Evolutionary conservation across 169 alveolate species (phyloP), one percentile per base, ranked within the genome.

Genomic region (Plasmodium gaboni): DNA sequence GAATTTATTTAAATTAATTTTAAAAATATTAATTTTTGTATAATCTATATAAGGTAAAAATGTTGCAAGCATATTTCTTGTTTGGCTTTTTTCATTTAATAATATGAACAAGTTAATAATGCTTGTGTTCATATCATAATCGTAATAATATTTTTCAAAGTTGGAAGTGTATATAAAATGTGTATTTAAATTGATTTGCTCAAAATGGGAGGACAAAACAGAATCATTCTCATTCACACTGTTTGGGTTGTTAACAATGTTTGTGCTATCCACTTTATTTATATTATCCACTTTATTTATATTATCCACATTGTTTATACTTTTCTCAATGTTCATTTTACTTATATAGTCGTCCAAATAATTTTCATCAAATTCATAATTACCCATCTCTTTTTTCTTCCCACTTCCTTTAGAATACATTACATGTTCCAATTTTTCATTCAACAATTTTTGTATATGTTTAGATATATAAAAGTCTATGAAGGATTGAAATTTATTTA

Each of bases 381-480:
- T 50, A 17, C 13, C 78, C 8, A 70, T 48, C 44, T n/a, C 19
- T 26, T n/a, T 2, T 13, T 48, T 83, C 9, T 83, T 32, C 55
- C n/a, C 38, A n/a, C 67, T 15, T 44, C 72, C 9, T 24, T 55
- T 19, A 24, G n/a, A 6, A 38, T 38, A 38, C 5, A 38, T 38
- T 22, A 19, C 28, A 24, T 61, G 15, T 59, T 60, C 67, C 64
- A 24, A n/a, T 69, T 19, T 9, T 50, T 57, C 26, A 53, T 60
- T 19, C 13, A 83, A 48, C 26, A 83, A 15, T 24, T 44, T 42
- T 69, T 86, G 87, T n/a, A 86, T 53, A 0, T 76, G 87, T 51
- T 70, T 86, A 19, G 92, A 70, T 10, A 86, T 86, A 51, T 51
- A 86, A 50, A 86, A 86, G 50, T 86, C 92, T 4, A 63, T 8